A percentile compares a stretch with the other conserved stretches of the same genome.
Evolutionary conservation across 2,329 filamentous ascomycete genomes (phyloP).

Genomic region (Xylaria sp.): DNA sequence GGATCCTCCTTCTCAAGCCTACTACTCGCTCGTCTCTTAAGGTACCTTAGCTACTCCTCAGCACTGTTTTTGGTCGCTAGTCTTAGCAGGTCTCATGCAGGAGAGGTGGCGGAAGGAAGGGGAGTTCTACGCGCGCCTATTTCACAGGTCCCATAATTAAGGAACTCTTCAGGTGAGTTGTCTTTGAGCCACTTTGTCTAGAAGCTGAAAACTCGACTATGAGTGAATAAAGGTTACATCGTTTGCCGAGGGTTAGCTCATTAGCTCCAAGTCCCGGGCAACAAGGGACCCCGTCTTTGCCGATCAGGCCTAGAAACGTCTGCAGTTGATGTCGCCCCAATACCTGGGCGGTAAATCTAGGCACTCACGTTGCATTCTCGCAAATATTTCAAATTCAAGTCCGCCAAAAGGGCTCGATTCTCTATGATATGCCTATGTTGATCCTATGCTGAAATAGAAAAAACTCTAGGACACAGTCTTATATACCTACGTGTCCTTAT

Average conservation of each 20-base stretch:
- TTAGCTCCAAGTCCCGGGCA: constrained; percentile 2
- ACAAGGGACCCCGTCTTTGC: constrained; percentile 3
- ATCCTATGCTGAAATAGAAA: not conserved
- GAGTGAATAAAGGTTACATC: constrained; percentile 18
- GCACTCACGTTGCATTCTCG: not conserved
- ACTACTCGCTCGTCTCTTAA: not conserved
- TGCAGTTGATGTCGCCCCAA: constrained; percentile 9
- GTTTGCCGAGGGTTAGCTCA: constrained; percentile 4
- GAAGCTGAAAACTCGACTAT: not conserved
- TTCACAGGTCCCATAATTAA: constrained; percentile 9
- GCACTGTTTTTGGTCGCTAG: too few species aligned
- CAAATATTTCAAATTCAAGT: not conserved
- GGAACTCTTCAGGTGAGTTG: not conserved
- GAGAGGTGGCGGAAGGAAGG: not conserved
- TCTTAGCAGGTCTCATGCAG: constrained; percentile 1
- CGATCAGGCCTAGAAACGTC: constrained; percentile 1
- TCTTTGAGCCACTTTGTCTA: not conserved
- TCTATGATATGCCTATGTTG: not conserved
- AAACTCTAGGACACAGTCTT: not conserved
- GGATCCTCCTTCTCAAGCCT: not conserved
- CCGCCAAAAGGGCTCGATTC: not conserved
- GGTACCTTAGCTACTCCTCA: constrained; percentile 10
- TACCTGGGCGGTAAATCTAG: not conserved
- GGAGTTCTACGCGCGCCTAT: constrained; percentile 23
- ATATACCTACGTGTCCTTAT: not conserved